A percentile compares a stretch with the other conserved stretches of the same genome.
These are phyloP conservation scores for Penicillium sp. DNA, from an alignment of 2,329 filamentous ascomycete genomes.

Conservation along the genomic window DNA sequence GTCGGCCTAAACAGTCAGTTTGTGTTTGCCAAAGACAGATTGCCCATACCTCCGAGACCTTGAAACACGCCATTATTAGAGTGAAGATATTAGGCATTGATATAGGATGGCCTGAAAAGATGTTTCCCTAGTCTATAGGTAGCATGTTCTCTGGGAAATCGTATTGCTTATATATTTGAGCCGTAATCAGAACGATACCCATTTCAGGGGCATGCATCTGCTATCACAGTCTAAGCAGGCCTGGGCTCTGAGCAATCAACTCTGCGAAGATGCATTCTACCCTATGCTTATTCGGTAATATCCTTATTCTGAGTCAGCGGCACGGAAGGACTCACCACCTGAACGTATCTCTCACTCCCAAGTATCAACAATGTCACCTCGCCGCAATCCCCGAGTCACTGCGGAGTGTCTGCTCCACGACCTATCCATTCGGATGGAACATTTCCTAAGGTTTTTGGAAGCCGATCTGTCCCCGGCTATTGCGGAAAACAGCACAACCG, in stretches of 20 bases:
- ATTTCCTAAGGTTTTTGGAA: slow-evolving; percentile 7
- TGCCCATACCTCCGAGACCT: slow-evolving; percentile 1
- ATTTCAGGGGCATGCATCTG: not conserved
- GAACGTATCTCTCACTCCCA: not conserved
- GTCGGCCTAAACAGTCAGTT: not conserved
- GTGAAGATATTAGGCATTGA: not conserved
- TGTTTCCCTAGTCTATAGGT: not conserved
- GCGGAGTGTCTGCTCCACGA: slow-evolving; percentile 9
- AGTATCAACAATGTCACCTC: slow-evolving; percentile 4
- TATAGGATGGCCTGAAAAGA: not conserved
- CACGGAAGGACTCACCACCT: not conserved
- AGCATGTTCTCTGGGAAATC: not conserved
- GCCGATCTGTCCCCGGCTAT: slow-evolving; percentile 10
- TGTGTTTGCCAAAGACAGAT: not conserved
- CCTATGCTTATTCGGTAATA: slow-evolving; percentile 7
- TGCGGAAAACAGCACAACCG: not conserved
- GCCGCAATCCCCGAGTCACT: slow-evolving; percentile 7
- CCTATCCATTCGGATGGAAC: slow-evolving; percentile 1
- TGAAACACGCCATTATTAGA: not conserved
- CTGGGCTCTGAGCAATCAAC: not conserved
- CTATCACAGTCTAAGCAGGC: not conserved
- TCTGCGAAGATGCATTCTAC: not conserved
- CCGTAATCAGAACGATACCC: not conserved
- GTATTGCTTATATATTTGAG: slow-evolving; percentile 1
- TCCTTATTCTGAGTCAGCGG: slow-evolving; percentile 9